Evolutionary conservation across 2,329 filamentous ascomycete genomes (phyloP).

Genomic region (Alternaria sp.): DNA sequence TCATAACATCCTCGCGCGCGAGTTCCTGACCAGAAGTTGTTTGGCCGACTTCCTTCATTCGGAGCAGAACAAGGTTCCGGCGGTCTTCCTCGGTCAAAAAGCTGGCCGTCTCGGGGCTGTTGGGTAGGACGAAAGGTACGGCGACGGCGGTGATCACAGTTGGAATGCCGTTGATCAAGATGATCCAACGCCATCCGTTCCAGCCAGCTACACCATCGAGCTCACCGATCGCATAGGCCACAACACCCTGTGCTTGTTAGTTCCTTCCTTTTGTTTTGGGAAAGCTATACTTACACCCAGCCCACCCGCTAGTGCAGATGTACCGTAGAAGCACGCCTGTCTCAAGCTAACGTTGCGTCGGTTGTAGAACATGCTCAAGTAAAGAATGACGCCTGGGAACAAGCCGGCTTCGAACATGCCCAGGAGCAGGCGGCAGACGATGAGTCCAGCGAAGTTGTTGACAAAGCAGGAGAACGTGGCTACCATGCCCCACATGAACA

Average conservation of each 20-base stretch:
- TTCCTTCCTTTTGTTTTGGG: no score
- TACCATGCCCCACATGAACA: conserved; percentile 33
- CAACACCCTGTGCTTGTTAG: conserved; percentile 18
- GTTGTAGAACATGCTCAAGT: conserved; percentile 38
- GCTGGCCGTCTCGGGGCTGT: conserved; percentile 50
- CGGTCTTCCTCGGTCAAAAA: conserved; percentile 37
- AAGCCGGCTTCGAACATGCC: conserved; percentile 40
- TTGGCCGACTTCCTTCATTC: conserved; percentile 51
- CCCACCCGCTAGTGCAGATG: conserved; percentile 60
- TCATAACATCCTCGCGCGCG: conserved; percentile 55
- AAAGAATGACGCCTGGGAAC: conserved; percentile 35
- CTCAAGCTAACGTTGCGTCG: conserved; percentile 57
- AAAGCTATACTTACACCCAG: conserved; percentile 49
- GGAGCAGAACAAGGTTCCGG: conserved; percentile 22
- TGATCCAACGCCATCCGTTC: conserved; percentile 40
- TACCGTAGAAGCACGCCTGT: conserved; percentile 59
- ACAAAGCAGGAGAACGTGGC: conserved; percentile 33
- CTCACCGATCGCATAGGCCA: conserved; percentile 37
- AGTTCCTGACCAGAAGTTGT: conserved; percentile 55
- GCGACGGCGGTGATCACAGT: conserved; percentile 48
- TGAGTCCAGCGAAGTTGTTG: conserved; percentile 32
- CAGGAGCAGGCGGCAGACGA: conserved; percentile 36
- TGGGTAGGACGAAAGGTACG: conserved; percentile 59
- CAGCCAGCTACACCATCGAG: conserved; percentile 30
- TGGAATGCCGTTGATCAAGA: conserved; percentile 39